A percentile compares a stretch with the other conserved stretches of the same genome.
Evolutionary conservation across 352 stramenopile species (phyloP).

Genomic region (Globisporangium cederbergense): DNA sequence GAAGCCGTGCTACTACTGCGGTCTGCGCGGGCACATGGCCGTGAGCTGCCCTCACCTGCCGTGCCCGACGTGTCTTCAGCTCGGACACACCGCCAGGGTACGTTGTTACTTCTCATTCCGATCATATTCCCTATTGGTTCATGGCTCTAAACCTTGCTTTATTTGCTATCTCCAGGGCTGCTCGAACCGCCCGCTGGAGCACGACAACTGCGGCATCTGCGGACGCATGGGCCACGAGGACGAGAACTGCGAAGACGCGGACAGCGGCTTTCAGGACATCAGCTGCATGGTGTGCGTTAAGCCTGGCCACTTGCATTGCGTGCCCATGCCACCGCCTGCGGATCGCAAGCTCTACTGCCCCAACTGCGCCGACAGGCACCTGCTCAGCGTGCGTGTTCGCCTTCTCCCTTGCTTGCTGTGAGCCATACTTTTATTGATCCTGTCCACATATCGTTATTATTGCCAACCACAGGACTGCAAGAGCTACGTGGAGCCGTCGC

Average conservation of each 20-base stretch:
- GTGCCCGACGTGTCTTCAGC: conserved; percentile 60
- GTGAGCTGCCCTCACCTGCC: conserved; percentile 67
- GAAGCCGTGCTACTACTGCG: conserved; percentile 79
- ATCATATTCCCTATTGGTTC: not conserved
- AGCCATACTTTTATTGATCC: not conserved
- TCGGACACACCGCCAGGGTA: conserved; percentile 65
- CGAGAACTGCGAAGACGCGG: conserved; percentile 36
- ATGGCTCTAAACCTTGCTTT: not conserved
- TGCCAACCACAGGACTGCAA: conserved; percentile 23
- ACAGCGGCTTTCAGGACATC: conserved; percentile 23
- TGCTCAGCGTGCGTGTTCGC: conserved; percentile 23
- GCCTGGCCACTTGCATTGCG: conserved; percentile 65
- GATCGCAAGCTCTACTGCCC: conserved; percentile 72
- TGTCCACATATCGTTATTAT: not conserved
- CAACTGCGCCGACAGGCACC: conserved; percentile 58
- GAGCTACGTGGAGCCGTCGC: conserved; percentile 41
- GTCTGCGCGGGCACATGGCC: conserved; percentile 62
- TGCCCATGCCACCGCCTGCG: conserved; percentile 55
- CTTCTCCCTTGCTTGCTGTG: not conserved
- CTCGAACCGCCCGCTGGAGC: conserved; percentile 38
- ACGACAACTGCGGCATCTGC: conserved; percentile 47
- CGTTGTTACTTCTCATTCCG: not conserved
- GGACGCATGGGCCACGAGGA: conserved; percentile 51
- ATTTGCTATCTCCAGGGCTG: conserved; percentile 37
- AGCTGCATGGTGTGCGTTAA: conserved; percentile 77